Evolutionary conservation across 169 alveolate genomes (phyloP).

Genomic region (Sarcocystis neurona): DNA sequence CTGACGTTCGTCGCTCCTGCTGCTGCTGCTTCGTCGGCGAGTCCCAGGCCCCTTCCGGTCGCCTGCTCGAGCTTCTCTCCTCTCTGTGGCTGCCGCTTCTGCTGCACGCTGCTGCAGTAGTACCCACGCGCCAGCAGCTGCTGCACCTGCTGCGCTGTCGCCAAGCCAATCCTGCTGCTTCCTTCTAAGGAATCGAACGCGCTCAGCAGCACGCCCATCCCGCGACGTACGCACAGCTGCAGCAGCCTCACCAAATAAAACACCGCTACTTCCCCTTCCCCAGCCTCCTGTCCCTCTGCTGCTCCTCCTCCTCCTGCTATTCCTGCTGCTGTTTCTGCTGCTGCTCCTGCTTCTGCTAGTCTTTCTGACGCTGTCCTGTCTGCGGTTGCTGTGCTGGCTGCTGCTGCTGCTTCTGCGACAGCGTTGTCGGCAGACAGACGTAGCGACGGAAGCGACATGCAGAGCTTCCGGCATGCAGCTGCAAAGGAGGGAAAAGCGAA

Average conservation of each 20-base stretch:
- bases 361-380: background rate
- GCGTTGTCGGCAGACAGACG: background rate
- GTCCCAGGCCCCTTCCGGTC: slow-evolving; percentile 56
- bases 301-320: too few relatives aligned
- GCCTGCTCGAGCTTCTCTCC: slow-evolving; percentile 20
- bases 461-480: background rate
- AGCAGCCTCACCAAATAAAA: background rate
- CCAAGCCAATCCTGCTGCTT: slow-evolving; percentile 35
- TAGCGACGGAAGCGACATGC: background rate
- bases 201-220: slow-evolving; percentile 34
- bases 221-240: background rate
- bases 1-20: slow-evolving; percentile 47
- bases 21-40: slow-evolving; percentile 60
- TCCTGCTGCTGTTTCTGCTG: background rate
- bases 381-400: background rate
- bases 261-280: too few relatives aligned
- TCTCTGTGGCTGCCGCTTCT: slow-evolving; percentile 31
- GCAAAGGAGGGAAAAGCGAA: slow-evolving; percentile 35
- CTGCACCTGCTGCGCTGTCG: slow-evolving; percentile 41
- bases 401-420: background rate
- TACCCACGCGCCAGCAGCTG: slow-evolving; percentile 54
- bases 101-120: slow-evolving; percentile 10
- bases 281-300: too few relatives aligned
- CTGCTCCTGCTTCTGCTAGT: background rate
- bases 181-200: slow-evolving; percentile 58